A percentile compares a stretch with the other conserved stretches of the same genome.
These are phyloP conservation scores for Lagenidium sp. DNA, from an alignment of 352 stramenopile species.

Conservation along the genomic window DNA sequence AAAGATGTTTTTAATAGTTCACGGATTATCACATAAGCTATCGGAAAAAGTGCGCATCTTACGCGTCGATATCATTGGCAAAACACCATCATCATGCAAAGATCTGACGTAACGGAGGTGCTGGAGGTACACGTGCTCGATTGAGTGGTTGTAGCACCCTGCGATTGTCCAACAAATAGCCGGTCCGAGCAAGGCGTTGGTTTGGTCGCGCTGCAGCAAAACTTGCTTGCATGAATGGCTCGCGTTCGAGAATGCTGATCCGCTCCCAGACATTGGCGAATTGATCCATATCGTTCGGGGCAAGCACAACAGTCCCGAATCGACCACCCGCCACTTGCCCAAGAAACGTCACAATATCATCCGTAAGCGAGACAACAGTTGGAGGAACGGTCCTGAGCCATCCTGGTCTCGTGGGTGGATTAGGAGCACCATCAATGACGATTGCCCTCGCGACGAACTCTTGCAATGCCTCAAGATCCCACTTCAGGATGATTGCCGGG, in stretches of 20 bases:
- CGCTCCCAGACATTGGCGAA: neutral
- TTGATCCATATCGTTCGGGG: neutral
- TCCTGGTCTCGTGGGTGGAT: neutral
- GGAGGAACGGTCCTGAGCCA: neutral
- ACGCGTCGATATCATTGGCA: no score
- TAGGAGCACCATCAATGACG: neutral
- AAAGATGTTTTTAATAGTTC: no score
- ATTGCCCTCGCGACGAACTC: neutral
- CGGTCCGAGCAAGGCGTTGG: neutral
- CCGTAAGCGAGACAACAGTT: neutral
- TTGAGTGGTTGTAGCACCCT: neutral
- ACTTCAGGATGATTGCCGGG: neutral
- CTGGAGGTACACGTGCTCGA: neutral
- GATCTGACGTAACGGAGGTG: neutral
- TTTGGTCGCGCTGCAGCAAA: neutral
- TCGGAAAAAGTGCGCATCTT: no score
- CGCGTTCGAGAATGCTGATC: neutral
- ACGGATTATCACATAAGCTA: no score
- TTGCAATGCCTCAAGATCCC: neutral
- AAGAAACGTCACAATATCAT: neutral
- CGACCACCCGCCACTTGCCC: neutral
- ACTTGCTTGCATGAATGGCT: neutral
- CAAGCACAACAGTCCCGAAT: neutral
- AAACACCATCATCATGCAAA: neutral
- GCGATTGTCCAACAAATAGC: neutral